Evolutionary conservation across 1,139 yeast species (phyloP).

Genomic region (Zhuliangozyma parablackwelliae): DNA sequence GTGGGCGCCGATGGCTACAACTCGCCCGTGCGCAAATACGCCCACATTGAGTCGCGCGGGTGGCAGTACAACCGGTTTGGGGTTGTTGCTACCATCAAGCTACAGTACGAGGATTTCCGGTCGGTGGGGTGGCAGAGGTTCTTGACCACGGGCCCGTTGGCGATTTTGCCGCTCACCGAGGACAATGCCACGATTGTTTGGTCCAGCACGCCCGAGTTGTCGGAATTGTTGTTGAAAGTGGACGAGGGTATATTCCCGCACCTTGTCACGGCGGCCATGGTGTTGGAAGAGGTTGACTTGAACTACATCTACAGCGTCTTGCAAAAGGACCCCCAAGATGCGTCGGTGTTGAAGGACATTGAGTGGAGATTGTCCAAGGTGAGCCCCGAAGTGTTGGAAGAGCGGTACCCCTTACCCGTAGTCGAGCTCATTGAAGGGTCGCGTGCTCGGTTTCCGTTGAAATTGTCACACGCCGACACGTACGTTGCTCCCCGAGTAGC

Average conservation of each 20-base stretch:
- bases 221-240: slow-evolving; percentile 56
- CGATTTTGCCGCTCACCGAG: slow-evolving; percentile 81
- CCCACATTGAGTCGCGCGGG: slow-evolving; percentile 81
- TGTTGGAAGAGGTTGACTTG: slow-evolving; percentile 50
- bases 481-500: slow-evolving; percentile 84
- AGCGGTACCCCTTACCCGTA: slow-evolving; percentile 63
- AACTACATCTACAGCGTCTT: slow-evolving; percentile 33
- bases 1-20: slow-evolving; percentile 97
- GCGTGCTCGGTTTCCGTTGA: slow-evolving; percentile 86
- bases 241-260: slow-evolving; percentile 61
- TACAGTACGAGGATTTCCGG: slow-evolving; percentile 68
- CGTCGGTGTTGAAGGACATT: slow-evolving; percentile 56
- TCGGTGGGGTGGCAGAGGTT: slow-evolving; percentile 91
- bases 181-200: slow-evolving; percentile 88
- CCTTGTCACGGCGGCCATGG: slow-evolving; percentile 81
- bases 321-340: slow-evolving; percentile 37
- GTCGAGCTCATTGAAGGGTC: slow-evolving; percentile 58
- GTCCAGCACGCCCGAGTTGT: slow-evolving; percentile 79
- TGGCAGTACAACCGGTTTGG: slow-evolving; percentile 91
- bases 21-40: slow-evolving; percentile 83
- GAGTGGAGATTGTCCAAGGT: slow-evolving; percentile 63
- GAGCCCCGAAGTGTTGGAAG: slow-evolving; percentile 43
- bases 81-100: slow-evolving; percentile 79
- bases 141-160: slow-evolving; percentile 88
- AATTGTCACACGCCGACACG: slow-evolving; percentile 85